Base-by-base conservation (phyloP, 2,329 filamentous ascomycete genomes). In the Mycocentrospora acerina region DNA sequence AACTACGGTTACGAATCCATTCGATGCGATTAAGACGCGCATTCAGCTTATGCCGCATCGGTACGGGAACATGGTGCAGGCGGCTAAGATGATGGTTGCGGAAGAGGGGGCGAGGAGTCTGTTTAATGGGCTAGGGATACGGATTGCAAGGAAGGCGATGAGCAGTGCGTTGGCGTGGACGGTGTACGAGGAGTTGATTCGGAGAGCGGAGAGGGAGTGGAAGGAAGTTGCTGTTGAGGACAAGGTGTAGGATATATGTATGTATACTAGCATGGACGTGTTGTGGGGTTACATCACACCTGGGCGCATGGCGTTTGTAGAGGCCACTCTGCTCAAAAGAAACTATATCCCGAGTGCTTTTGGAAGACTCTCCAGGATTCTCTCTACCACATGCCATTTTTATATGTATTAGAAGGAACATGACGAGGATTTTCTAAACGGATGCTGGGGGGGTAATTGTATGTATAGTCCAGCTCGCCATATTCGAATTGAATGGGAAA, bases 91-190 rank as follows among this genome's bases (percentile, higher is more conserved):
- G 61, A 95, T 98, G 86, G 66, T 97, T 4, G 69, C 71, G 2
- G 86, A 95, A 56, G 91, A 96, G 48, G 91, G 91, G 0, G 55
- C 86, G 14, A 78, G 85, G 37, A 86, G 86, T 44, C 75, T 98
- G 41, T 90, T 93, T 69, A 86, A 93, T 64, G 93, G 93, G 1
- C 69, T 98, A 39, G 88, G 81, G 2, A 72, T 98, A 52, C 80
- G 93, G 40, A 95, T 97, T 76, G 86, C 84, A 30, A 79, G 93
- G 53, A 98, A 98, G 68, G 91, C 90, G 4, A 70, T 96, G 29
- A 96, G 90, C 67, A 91, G 86, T 35, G 93, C 93, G n/a, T 75
- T 97, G 53, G 91, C 91, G 7, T 98, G 93, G 93, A 97, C 91
- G 8, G 77, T 96, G 27, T 98, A 98, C 62, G 93, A 98, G 71